These are phyloP conservation scores for Exophiala sp. DNA, from an alignment of 2,329 filamentous ascomycete species.

Conservation along the genomic window DNA sequence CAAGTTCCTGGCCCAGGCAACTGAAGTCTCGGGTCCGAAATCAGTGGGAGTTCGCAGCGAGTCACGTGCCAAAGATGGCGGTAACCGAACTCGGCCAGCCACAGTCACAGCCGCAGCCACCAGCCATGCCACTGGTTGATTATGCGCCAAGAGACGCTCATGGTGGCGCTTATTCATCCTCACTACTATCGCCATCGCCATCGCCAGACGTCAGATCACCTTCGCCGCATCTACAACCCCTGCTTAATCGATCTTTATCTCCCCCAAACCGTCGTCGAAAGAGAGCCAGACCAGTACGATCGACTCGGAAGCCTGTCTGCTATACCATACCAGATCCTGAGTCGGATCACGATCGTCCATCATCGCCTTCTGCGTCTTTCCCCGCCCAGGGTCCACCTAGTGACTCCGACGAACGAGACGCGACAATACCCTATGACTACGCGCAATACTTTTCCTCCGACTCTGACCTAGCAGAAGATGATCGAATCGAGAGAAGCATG, in stretches of 20 bases:
- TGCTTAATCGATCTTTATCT: constrained; percentile 7
- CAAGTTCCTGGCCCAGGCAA: not conserved
- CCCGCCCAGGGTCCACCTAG: constrained; percentile 9
- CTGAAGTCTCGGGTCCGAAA: not conserved
- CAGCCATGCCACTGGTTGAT: too few species aligned
- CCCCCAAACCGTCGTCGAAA: not conserved
- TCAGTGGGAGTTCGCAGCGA: not conserved
- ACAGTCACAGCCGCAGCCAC: not conserved
- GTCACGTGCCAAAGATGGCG: not conserved
- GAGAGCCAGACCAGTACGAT: constrained; percentile 11
- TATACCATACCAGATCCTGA: constrained; percentile 14
- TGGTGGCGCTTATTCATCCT: not conserved
- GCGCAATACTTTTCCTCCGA: constrained; percentile 30
- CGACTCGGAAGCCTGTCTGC: constrained; percentile 12
- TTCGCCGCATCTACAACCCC: constrained; percentile 3
- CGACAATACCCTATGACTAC: constrained; percentile 21
- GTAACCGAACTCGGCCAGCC: not conserved
- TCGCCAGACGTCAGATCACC: not conserved
- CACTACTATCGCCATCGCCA: not conserved
- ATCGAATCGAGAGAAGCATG: constrained; percentile 52
- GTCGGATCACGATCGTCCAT: constrained; percentile 6
- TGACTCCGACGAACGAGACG: constrained; percentile 13
- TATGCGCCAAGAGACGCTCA: not conserved
- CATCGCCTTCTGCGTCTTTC: constrained; percentile 8
- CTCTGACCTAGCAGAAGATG: constrained; percentile 37